Base-by-base conservation (phyloP, 202 grass and related monocot genomes). In the Alloteropsis angusta region DNA sequence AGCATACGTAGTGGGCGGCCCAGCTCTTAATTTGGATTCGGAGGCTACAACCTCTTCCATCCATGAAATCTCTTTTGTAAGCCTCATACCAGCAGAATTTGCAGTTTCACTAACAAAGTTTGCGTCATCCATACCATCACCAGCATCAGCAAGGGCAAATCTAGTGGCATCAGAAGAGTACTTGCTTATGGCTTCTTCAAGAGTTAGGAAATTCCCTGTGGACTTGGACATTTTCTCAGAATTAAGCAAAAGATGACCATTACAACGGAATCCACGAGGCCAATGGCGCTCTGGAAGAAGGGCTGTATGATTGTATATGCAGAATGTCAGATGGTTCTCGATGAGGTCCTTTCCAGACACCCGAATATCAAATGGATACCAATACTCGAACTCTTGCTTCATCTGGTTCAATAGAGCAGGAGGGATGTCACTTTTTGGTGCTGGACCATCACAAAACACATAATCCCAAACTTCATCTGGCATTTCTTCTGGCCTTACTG, bases 51-150 rank as follows among this genome's bases (percentile, higher is more conserved):
- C 80, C 60, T 97, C 90, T 80, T 97, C 90, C 90, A 97, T 97
- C 93, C 93, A 97, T 56, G 87, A 46, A 74, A 97, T 82, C 81
- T 93, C 93, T 55, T 97, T 93, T 56, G 90, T 93, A 70, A 97
- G 87, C 87, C 90, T 93, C 83, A 93, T 65, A 52, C 93, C 87
- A 68, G 93, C 93, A 82, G 90, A 80, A 88, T 97, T 97, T 61
- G 90, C 87, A 23, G 87, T 97, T 43, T 97, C 93, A 74, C 80
- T 90, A 25, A 93, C 93, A 83, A 97, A 97, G 80, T 97, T 97
- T 70, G 93, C 90, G 47, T 96, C 90, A 68, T 96, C 93, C 89
- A 92, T 90, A 75, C 88, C 86, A 35, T 90, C 93, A 1, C 90
- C 93, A 77, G 93, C 87, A 83, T 97, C 93, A 82, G 87, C 87